These are phyloP conservation scores for Cenchrus purpureus DNA, from an alignment of 176 grass and related monocot species.

Conservation along the genomic window DNA sequence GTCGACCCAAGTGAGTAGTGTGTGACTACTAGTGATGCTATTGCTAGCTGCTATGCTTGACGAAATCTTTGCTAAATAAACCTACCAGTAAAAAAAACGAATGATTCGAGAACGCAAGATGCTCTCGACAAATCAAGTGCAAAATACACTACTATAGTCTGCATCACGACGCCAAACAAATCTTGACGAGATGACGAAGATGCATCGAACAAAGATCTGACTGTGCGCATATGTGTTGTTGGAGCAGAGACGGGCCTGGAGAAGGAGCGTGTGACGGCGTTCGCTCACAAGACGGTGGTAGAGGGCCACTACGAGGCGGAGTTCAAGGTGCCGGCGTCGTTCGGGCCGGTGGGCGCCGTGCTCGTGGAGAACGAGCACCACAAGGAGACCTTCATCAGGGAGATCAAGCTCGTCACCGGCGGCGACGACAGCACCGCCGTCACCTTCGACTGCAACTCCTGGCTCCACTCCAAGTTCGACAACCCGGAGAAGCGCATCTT, in stretches of 20 bases:
- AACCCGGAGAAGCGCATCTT: slow-evolving; percentile 59
- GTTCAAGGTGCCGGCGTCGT: slow-evolving; percentile 56
- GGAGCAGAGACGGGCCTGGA: slow-evolving; percentile 53
- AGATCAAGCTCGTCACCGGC: slow-evolving; percentile 59
- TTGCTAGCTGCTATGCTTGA: neutral
- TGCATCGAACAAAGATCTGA: too few relatives aligned
- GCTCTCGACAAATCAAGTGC: too few relatives aligned
- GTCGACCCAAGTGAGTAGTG: slow-evolving; percentile 60
- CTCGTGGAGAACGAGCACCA: slow-evolving; percentile 88
- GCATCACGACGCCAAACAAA: too few relatives aligned
- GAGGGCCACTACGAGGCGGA: slow-evolving; percentile 52
- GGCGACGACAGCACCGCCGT: slow-evolving; percentile 37
- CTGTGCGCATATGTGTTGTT: too few relatives aligned
- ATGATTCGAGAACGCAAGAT: too few relatives aligned
- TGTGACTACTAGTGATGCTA: too few relatives aligned
- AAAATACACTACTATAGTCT: too few relatives aligned
- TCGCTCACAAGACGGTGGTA: slow-evolving; percentile 45
- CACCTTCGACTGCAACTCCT: slow-evolving; percentile 67
- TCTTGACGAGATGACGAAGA: too few relatives aligned
- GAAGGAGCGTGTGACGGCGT: slow-evolving; percentile 50
- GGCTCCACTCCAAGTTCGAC: slow-evolving; percentile 86
- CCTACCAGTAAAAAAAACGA: too few relatives aligned
- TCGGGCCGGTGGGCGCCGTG: slow-evolving; percentile 68
- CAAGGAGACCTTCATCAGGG: slow-evolving; percentile 66
- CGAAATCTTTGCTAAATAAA: neutral